Evolutionary conservation across 139 green algal species (phyloP), one percentile per base, ranked within the genome.

Genomic region (Tetradesmus obliquus): DNA sequence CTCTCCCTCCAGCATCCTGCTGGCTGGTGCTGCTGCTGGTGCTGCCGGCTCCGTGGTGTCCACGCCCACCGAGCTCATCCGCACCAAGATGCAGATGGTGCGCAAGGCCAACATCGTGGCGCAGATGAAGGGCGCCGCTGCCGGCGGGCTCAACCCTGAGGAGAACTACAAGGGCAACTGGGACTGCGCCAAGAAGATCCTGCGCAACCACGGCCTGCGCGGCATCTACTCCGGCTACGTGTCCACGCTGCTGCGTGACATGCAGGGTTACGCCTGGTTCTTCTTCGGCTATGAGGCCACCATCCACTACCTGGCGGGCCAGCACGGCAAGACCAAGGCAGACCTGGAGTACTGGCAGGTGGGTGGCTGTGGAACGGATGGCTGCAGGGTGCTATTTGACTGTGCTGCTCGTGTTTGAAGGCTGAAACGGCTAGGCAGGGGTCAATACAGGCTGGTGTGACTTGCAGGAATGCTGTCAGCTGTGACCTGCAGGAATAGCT

Each of bases 241-340:
- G 13, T 88, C 91, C 57, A 95, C 93, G 3, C 22, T 93, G 79
- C 76, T 93, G 71, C 84, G 93, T 62, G 93, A 95, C 80, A 95
- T 95, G 76, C 93, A 94, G 91, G 93, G 93, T 87, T 94, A 94
- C 62, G 91, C 93, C 51, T 95, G 93, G 93, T 93, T 95, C 93
- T 95, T 95, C 88, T 90, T 93, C 55, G 93, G 88, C 79, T 95
- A 95, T 55, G 93, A 95, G 84, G 93, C 93, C 7, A 95, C 91
- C 45, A 90, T 95, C 79, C 84, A 94, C 88, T 82, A 89, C 84
- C 88, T 92, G 83, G 88, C 91, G 8, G 91, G 84, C 22, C 91
- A 83, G 0, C 66, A 76, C 66, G 93, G 93, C 55, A 92, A 92
- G 91, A 91, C 79, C 79, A 93, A 93, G 91, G 93, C 84, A 7